Conservation (phyloP, 257 asterid species). For the Primulina eburnea region DNA sequence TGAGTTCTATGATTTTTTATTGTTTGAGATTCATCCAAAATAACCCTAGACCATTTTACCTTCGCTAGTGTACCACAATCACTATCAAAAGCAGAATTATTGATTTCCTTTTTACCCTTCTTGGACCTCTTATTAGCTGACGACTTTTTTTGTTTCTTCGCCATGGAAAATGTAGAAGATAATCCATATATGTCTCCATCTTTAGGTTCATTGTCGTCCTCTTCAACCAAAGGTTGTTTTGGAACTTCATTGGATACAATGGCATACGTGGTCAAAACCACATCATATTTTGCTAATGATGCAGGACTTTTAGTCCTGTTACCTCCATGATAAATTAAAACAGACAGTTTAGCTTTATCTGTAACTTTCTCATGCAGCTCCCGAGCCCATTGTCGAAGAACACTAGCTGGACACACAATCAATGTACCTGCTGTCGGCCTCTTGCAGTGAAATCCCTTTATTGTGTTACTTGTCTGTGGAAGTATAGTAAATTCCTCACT, state of each 20-base stretch:
- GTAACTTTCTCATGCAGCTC: slow-evolving; percentile 88
- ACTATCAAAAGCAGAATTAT: slow-evolving; percentile 53
- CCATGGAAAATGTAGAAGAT: slow-evolving; percentile 63
- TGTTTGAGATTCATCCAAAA: slow-evolving; percentile 95
- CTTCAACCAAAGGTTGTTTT: slow-evolving; percentile 82
- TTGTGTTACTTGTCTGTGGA: slow-evolving; percentile 49
- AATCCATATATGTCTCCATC: slow-evolving; percentile 65
- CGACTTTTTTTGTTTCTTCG: slow-evolving; percentile 59
- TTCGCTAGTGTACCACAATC: slow-evolving; percentile 76
- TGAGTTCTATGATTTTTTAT: slow-evolving; percentile 96
- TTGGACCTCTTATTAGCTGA: slow-evolving; percentile 55
- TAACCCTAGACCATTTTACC: slow-evolving; percentile 94
- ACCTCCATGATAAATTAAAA: slow-evolving; percentile 84
- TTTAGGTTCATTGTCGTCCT: slow-evolving; percentile 69
- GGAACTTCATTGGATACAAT: slow-evolving; percentile 94
- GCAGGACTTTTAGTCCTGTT: slow-evolving; percentile 70
- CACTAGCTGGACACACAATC: slow-evolving; percentile 98
- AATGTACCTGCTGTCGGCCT: slow-evolving; percentile 92
- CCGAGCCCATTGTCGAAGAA: slow-evolving; percentile 91
- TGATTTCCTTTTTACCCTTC: slow-evolving; percentile 63
- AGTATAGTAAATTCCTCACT: slow-evolving; percentile 50
- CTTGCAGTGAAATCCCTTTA: slow-evolving; percentile 49
- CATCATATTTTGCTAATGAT: slow-evolving; percentile 74
- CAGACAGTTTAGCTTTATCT: slow-evolving; percentile 45
- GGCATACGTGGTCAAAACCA: slow-evolving; percentile 87